Evolutionary conservation across 805 yeast species (phyloP).

Genomic region (Myxozyma udenii): DNA sequence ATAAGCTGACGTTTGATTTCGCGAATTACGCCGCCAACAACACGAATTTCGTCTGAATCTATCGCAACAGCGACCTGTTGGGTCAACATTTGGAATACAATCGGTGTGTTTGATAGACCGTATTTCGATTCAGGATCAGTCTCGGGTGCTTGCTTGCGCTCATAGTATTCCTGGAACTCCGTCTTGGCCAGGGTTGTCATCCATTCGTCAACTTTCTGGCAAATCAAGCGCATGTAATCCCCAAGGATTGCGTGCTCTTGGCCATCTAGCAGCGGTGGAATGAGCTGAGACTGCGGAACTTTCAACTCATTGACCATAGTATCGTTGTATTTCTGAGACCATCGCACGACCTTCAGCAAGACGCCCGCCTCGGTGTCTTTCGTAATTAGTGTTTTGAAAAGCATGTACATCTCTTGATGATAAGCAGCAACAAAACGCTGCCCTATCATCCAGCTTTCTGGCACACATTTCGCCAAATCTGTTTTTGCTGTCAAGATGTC

Average conservation of each 20-base stretch:
- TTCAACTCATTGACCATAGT: constrained; percentile 53
- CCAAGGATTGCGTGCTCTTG: constrained; percentile 68
- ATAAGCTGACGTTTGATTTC: constrained; percentile 62
- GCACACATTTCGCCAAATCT: constrained; percentile 59
- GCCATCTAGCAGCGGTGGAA: constrained; percentile 64
- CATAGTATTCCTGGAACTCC: constrained; percentile 61
- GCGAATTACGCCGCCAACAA: constrained; percentile 72
- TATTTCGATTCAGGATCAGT: constrained; percentile 58
- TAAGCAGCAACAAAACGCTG: constrained; percentile 60
- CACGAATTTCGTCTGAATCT: constrained; percentile 75
- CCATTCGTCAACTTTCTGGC: constrained; percentile 82
- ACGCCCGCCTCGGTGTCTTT: constrained; percentile 75
- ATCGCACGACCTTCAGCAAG: constrained; percentile 69
- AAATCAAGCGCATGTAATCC: constrained; percentile 72
- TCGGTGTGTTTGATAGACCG: constrained; percentile 73
- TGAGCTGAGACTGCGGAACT: constrained; percentile 46
- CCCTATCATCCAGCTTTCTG: constrained; percentile 71
- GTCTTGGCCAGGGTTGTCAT: constrained; percentile 61
- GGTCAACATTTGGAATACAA: constrained; percentile 76
- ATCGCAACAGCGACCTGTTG: constrained; percentile 88
- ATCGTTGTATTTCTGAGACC: constrained; percentile 64
- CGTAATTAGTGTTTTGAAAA: constrained; percentile 62
- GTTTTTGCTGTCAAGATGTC: constrained; percentile 67
- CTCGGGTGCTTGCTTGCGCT: constrained; percentile 72
- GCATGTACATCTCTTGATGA: constrained; percentile 59